A percentile compares a stretch with the other conserved stretches of the same genome.
phyloP scores from a whole-genome alignment of 352 stramenopile genomes.

The Phytophthora cactorum region DNA sequence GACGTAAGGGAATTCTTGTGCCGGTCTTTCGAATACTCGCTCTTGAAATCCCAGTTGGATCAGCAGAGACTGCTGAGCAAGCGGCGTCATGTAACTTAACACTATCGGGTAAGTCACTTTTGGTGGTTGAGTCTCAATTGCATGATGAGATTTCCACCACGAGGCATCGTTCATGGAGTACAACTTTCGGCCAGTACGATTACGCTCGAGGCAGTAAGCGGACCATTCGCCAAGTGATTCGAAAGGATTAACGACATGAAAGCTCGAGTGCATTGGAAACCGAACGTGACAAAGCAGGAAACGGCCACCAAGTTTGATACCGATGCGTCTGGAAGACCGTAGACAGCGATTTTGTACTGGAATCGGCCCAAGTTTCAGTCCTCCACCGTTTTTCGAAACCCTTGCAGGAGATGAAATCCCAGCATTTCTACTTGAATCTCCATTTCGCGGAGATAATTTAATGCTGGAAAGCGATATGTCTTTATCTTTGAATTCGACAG shows the following conservation, averaged over 20 bases:
- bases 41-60: slow-evolving; percentile 39
- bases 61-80: slow-evolving; percentile 28
- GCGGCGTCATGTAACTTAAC: slow-evolving; percentile 11
- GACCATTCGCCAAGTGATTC: slow-evolving; percentile 23
- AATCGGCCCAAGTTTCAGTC: neutral
- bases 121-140: slow-evolving; percentile 4
- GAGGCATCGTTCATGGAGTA: neutral
- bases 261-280: slow-evolving; percentile 5
- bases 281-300: slow-evolving; percentile 42
- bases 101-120: neutral
- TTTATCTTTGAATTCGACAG: neutral
- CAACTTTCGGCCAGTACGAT: slow-evolving; percentile 11
- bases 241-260: neutral
- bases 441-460: neutral
- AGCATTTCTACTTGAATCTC: neutral
- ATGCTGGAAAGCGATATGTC: neutral
- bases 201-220: slow-evolving; percentile 24
- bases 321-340: slow-evolving; percentile 21
- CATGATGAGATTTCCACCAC: slow-evolving; percentile 30
- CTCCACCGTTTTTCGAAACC: neutral
- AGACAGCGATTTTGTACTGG: neutral
- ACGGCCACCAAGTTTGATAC: slow-evolving; percentile 41
- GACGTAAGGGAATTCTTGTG: slow-evolving; percentile 8
- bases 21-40: slow-evolving; percentile 32
- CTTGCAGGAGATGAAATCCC: neutral